Evolutionary conservation across 495 filamentous ascomycete species (phyloP), one percentile per base, ranked within the genome.

Genomic region (Xylaria venustula): DNA sequence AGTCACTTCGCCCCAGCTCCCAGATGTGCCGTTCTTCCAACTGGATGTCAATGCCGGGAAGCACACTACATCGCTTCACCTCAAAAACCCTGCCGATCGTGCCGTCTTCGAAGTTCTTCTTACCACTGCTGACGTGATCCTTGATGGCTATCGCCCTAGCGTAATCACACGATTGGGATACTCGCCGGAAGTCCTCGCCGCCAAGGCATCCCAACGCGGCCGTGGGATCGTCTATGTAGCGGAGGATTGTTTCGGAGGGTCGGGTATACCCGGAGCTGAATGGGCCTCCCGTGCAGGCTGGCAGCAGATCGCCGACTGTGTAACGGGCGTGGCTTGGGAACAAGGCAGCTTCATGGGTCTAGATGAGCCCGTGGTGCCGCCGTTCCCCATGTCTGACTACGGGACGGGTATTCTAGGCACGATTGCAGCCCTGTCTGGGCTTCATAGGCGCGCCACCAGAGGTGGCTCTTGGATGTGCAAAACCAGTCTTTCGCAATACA

Each of bases 371-470:
- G 83, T 91, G n/a, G 84, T 91, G 0, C 90, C 89, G 48, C 88
- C 88, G 0, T 92, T 91, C 72, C 90, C 89, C 22, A 91, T 90
- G 77, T 90, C 86, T 37, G 90, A 92, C 74, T 92, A 93, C 71
- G 86, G 89, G 28, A 90, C 89, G 2, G 89, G 84, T 3, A 77
- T 68, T 62, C 83, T 88, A 73, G 87, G 87, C 20, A 81, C 82
- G 26, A 81, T 88, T 61, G 85, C 85, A 26, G 87, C 86, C 4
- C 75, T 90, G 46, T 77, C 78, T 0, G 87, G 86, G 25, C 80
- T 91, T 15, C 86, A 81, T 61, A 76, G 80, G 56, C 83, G 87
- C 23, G 85, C 86, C 3, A 84, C 76, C 30, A 64, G 77, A 48
- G 87, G 87, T 34, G 88, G 88, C 7, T 87, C 84, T 1, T 89